Conservation (phyloP, 768 basidiomycete species). For the Collybia sp. region DNA sequence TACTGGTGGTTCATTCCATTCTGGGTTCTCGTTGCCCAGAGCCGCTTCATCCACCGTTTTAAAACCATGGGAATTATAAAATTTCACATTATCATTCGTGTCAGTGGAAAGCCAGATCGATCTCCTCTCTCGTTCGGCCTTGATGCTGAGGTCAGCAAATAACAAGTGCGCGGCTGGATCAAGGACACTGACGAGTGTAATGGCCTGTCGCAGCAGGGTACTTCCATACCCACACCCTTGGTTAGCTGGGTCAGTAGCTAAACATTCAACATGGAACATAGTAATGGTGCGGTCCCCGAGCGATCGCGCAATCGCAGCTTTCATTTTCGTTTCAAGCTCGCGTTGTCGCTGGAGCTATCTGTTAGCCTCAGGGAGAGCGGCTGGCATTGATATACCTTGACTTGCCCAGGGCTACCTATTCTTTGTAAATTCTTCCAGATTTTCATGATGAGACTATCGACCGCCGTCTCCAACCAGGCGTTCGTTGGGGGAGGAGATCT, state of each 20-base stretch:
- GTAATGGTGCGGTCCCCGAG: conserved; percentile 17
- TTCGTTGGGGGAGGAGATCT: too few species aligned
- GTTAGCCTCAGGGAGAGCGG: too few species aligned
- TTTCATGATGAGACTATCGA: too few species aligned
- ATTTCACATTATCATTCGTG: conserved; percentile 14
- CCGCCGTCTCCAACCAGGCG: too few species aligned
- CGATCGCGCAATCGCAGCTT: conserved; percentile 13
- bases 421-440: too few species aligned
- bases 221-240: conserved; percentile 26
- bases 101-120: conserved; percentile 24
- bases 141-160: neutral
- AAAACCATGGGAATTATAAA: conserved; percentile 20
- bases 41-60: conserved; percentile 14
- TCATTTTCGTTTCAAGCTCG: conserved; percentile 15
- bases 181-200: too few species aligned
- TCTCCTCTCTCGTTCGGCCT: conserved; percentile 23
- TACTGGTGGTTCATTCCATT: conserved; percentile 23
- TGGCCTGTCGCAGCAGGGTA: conserved; percentile 15
- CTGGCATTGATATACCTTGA: too few species aligned
- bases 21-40: conserved; percentile 24
- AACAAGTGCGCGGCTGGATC: conserved; percentile 16
- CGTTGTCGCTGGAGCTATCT: conserved; percentile 11
- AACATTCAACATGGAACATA: conserved; percentile 23
- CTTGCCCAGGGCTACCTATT: too few species aligned
- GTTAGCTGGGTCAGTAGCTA: conserved; percentile 20